Conservation (phyloP, 179 eudicot species). For the Heliamphora pulchella region DNA sequence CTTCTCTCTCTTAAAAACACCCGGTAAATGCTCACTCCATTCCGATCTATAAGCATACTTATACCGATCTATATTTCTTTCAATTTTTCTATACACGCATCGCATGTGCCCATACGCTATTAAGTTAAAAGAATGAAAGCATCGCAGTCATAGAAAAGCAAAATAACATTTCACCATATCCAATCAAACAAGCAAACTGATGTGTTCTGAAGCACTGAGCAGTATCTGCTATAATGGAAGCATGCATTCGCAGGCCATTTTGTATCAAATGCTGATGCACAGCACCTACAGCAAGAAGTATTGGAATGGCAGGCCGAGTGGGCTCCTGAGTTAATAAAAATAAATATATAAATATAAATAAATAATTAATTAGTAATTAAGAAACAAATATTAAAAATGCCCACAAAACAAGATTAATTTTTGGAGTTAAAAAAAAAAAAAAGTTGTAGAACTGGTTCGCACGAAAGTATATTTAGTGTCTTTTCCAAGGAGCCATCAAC, state of each 20-base stretch:
- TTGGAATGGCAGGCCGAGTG: slow-evolving; percentile 95
- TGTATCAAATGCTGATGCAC: slow-evolving; percentile 98
- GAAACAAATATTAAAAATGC: neutral
- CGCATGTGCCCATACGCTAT: neutral
- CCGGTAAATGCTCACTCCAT: no score
- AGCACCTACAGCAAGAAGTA: slow-evolving; percentile 99
- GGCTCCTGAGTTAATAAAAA: slow-evolving; percentile 46
- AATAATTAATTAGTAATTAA: neutral
- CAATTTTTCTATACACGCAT: no score
- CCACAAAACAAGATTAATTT: no score
- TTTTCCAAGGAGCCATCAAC: slow-evolving; percentile 84
- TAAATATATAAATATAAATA: neutral
- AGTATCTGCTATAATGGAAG: slow-evolving; percentile 94
- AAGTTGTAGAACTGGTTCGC: no score
- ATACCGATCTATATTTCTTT: no score
- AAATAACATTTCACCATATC: slow-evolving; percentile 95
- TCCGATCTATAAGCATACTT: no score
- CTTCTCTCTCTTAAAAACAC: no score
- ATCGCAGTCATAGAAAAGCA: neutral
- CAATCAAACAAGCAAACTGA: slow-evolving; percentile 97
- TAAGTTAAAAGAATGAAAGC: slow-evolving; percentile 11
- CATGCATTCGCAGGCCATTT: slow-evolving; percentile 92
- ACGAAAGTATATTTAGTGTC: slow-evolving; percentile 55
- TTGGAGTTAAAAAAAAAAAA: no score
- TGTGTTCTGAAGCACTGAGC: slow-evolving; percentile 99